Percentiles rank a stretch among this genome's conserved stretches.
Evolutionary conservation across 1,139 yeast species (phyloP).

Genomic region (Arxiozyma heterogenica): DNA sequence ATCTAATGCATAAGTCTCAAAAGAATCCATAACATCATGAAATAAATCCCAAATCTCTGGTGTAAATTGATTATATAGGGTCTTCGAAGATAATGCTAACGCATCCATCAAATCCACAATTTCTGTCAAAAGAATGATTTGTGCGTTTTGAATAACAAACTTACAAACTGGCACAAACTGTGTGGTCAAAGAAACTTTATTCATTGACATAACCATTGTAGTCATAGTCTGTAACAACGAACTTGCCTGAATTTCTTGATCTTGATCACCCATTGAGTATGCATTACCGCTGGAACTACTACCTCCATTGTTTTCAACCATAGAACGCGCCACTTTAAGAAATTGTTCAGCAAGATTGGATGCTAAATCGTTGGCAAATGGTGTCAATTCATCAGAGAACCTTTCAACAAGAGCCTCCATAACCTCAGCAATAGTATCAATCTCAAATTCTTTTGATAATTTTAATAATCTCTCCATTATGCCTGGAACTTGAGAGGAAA

Average conservation of each 20-base stretch:
- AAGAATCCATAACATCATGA: conserved; percentile 36
- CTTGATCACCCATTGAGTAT: conserved; percentile 45
- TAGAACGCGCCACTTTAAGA: conserved; percentile 57
- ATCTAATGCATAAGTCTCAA: conserved; percentile 48
- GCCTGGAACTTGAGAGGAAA: conserved; percentile 63
- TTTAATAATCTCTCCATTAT: conserved; percentile 74
- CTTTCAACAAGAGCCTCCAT: conserved; percentile 93
- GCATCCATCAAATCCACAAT: conserved; percentile 59
- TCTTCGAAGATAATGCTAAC: conserved; percentile 27
- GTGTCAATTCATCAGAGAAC: conserved; percentile 80
- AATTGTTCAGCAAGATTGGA: conserved; percentile 71
- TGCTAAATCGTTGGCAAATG: conserved; percentile 84
- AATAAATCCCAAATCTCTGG: conserved; percentile 33
- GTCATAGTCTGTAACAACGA: conserved; percentile 84
- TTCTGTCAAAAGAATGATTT: conserved; percentile 73
- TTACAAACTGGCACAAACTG: conserved; percentile 65
- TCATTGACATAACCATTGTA: conserved; percentile 75
- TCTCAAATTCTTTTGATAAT: conserved; percentile 72
- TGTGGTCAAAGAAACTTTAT: conserved; percentile 64
- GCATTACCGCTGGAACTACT: conserved; percentile 33
- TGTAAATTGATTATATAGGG: conserved; percentile 26
- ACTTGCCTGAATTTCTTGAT: conserved; percentile 80
- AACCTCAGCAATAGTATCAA: conserved; percentile 76
- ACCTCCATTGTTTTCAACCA: conserved; percentile 41
- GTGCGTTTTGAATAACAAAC: conserved; percentile 53